A percentile compares a stretch with the other conserved stretches of the same genome.
Conservation (phyloP, 1,284 basidiomycete species). For the Papiliotrema terrestris region DNA sequence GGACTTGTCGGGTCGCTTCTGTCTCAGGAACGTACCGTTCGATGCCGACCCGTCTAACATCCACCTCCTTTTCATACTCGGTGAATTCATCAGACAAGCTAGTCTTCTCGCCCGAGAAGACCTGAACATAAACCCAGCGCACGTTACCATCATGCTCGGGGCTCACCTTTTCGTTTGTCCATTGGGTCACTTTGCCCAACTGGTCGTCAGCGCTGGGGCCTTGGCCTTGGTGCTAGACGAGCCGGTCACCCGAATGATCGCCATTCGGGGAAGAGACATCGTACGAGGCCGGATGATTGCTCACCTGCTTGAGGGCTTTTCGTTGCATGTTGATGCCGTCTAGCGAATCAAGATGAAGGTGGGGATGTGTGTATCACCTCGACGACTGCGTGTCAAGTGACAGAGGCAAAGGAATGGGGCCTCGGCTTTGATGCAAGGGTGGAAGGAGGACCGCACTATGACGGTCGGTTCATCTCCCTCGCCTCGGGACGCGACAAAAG, state of each 20-base stretch:
- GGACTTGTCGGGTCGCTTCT: background rate
- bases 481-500: too few species aligned
- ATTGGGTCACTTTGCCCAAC: conserved; percentile 48
- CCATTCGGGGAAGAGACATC: too few species aligned
- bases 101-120: conserved; percentile 63
- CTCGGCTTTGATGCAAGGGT: too few species aligned
- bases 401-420: too few species aligned
- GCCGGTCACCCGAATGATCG: too few species aligned
- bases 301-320: conserved; percentile 44
- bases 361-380: too few species aligned
- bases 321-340: conserved; percentile 34
- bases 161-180: conserved; percentile 46
- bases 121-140: conserved; percentile 41
- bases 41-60: conserved; percentile 61
- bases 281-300: background rate
- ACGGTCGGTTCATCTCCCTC: too few species aligned
- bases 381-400: too few species aligned
- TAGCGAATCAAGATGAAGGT: too few species aligned
- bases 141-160: background rate
- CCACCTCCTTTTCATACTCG: conserved; percentile 66
- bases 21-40: conserved; percentile 54
- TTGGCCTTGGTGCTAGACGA: background rate
- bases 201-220: conserved; percentile 11
- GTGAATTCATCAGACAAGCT: conserved; percentile 62
- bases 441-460: too few species aligned